A percentile compares a stretch with the other conserved stretches of the same genome.
Evolutionary conservation across 129 eudicot genomes (phyloP).

Genomic region (Artemisia tridentata): DNA sequence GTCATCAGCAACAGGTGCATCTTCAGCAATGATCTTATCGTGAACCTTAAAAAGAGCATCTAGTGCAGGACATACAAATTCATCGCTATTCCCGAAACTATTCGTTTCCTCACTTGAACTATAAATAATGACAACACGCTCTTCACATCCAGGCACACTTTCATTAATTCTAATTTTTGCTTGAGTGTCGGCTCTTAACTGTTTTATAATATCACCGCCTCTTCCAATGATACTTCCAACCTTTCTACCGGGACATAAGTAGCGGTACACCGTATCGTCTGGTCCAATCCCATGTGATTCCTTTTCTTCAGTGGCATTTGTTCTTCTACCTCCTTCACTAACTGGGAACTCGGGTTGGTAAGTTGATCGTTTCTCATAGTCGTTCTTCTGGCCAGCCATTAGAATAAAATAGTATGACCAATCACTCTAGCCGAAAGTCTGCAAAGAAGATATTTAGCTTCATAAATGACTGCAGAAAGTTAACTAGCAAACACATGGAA

Average conservation of each 20-base stretch:
- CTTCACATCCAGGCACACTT: slow-evolving; percentile 78
- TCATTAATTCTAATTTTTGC: slow-evolving; percentile 80
- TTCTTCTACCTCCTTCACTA: slow-evolving; percentile 57
- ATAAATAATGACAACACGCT: slow-evolving; percentile 76
- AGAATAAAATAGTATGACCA: background rate
- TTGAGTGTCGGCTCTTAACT: slow-evolving; percentile 68
- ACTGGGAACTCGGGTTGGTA: slow-evolving; percentile 45
- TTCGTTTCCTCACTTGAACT: slow-evolving; percentile 76
- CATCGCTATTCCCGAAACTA: slow-evolving; percentile 50
- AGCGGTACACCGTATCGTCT: slow-evolving; percentile 84
- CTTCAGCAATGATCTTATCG: slow-evolving; percentile 71
- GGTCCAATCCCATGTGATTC: slow-evolving; percentile 61
- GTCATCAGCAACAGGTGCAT: slow-evolving; percentile 47
- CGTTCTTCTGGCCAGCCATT: slow-evolving; percentile 72
- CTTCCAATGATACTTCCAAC: slow-evolving; percentile 90
- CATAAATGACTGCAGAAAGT: background rate
- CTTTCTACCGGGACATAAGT: slow-evolving; percentile 71
- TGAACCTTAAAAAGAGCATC: slow-evolving; percentile 90
- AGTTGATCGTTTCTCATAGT: slow-evolving; percentile 54
- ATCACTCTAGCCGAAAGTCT: slow-evolving; percentile 11
- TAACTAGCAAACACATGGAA: background rate
- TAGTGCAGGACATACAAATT: slow-evolving; percentile 64
- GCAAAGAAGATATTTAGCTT: slow-evolving; percentile 7
- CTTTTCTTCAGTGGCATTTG: slow-evolving; percentile 57
- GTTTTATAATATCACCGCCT: slow-evolving; percentile 88